phyloP scores from a whole-genome alignment of 1,284 basidiomycete genomes.

The Coriolopsis trogii region DNA sequence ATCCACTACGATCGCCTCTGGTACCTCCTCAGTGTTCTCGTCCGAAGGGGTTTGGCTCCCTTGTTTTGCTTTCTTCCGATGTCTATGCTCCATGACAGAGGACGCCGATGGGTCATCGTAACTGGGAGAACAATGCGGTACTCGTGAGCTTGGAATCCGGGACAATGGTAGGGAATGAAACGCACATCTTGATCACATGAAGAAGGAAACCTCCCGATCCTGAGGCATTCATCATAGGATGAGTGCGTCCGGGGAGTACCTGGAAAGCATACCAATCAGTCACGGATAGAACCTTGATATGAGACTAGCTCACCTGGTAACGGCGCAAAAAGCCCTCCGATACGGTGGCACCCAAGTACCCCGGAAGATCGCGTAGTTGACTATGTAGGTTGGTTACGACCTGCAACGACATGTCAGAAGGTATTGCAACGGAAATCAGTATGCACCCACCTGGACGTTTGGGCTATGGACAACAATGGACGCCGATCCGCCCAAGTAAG shows the following conservation, averaged over 20 bases:
- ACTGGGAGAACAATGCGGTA: slow-evolving; percentile 38
- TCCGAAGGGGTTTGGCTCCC: slow-evolving; percentile 5
- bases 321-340: slow-evolving; percentile 89
- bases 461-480: slow-evolving; percentile 89
- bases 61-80: slow-evolving; percentile 31
- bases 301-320: slow-evolving; percentile 67
- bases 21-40: not conserved
- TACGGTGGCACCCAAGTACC: slow-evolving; percentile 80
- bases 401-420: slow-evolving; percentile 32
- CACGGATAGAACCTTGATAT: not conserved
- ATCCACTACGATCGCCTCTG: not conserved
- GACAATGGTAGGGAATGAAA: too few species aligned
- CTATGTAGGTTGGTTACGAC: slow-evolving; percentile 79
- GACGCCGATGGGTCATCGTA: slow-evolving; percentile 70
- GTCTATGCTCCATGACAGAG: slow-evolving; percentile 46
- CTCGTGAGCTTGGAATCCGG: not conserved
- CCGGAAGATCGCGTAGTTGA: slow-evolving; percentile 65
- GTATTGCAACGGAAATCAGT: too few species aligned
- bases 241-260: slow-evolving; percentile 93
- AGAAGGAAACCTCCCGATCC: slow-evolving; percentile 91
- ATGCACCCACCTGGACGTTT: slow-evolving; percentile 62
- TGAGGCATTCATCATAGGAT: slow-evolving; percentile 93
- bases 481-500: slow-evolving; percentile 85
- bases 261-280: slow-evolving; percentile 22
- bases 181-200: slow-evolving; percentile 84